Base-by-base conservation (phyloP, 225 moss, liverwort and hornwort genomes). In the Marchantia paleacea region DNA sequence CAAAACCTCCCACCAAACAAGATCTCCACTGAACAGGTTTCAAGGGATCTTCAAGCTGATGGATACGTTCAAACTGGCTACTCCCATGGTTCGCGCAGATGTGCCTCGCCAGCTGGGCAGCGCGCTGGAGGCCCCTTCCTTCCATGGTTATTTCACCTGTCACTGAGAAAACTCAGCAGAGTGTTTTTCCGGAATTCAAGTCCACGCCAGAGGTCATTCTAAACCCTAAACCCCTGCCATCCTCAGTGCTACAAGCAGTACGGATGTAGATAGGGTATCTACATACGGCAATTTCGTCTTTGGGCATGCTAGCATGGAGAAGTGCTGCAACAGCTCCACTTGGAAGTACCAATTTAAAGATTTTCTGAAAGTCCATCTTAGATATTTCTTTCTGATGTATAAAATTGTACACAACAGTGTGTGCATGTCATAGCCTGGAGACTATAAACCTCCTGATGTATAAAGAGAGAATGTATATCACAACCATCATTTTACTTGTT, bases 1-100 rank as follows among this genome's bases (percentile, higher is more conserved):
- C 81, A 47, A 55, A 55, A 54, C 83, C 87, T 0, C 89, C 92
- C 0, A 87, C 81, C 12, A 84, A 69, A 81, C 85, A 87, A 53
- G 57, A 86, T 20, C 49, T 86, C 91, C 53, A 84, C 24, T 79
- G 50, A 24, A 83, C 83, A 50, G 85, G 78, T 73, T n/a, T 73
- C 26, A 54, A 49, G 10, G 75, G 30, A 61, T 80, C 72, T 63
- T 69, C 91, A 82, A 95, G 63, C 73, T 80, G 60, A 77, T 99
- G 99, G 78, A 95, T 85, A 31, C 91, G 92, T 65, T 94, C 94
- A 84, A 95, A 99, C 71, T 87, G 89, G 86, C 91, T 89, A 22
- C 50, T 86, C 63, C 81, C 84, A 29, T 79, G 65, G 80, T 66
- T 86, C 50, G 80, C 76, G 8, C 85, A 87, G 68, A 85, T 39